Percentiles rank a stretch among this genome's conserved stretches.
phyloP scores from a whole-genome alignment of 176 grass and related monocot genomes.

The Leersia perrieri region DNA sequence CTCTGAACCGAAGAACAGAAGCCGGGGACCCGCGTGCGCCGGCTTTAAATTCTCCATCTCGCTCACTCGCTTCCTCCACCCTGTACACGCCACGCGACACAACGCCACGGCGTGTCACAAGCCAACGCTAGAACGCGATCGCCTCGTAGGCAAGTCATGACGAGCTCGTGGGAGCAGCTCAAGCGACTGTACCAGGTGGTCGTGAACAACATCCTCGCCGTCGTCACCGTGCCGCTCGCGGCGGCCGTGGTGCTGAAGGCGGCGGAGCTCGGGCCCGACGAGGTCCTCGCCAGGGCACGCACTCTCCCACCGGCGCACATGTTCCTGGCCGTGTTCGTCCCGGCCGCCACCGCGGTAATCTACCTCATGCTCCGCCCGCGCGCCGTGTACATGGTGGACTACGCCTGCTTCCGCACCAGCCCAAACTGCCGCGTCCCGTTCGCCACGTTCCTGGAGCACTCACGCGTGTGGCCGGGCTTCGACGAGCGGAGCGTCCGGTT shows the following conservation, averaged over 20 bases:
- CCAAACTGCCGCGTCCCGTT: constrained; percentile 65
- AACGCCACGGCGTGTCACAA: neutral
- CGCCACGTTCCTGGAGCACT: constrained; percentile 69
- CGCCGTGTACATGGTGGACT: constrained; percentile 67
- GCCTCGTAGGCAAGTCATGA: neutral
- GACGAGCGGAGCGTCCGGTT: constrained; percentile 73
- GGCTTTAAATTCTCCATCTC: constrained; percentile 33
- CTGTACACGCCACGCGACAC: neutral
- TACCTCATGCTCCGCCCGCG: constrained; percentile 58
- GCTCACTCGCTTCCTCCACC: neutral
- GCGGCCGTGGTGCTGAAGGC: constrained; percentile 10
- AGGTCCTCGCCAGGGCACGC: neutral
- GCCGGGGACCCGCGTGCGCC: neutral
- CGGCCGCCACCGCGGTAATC: neutral
- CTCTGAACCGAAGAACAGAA: neutral
- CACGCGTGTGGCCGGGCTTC: constrained; percentile 57
- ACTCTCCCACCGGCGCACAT: constrained; percentile 36
- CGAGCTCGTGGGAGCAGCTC: constrained; percentile 26
- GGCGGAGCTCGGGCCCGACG: constrained; percentile 20
- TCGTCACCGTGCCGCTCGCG: constrained; percentile 34
- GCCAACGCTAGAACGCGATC: neutral
- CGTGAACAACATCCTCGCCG: constrained; percentile 49
- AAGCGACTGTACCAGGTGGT: constrained; percentile 46
- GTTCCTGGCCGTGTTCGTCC: constrained; percentile 33
- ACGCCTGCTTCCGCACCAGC: constrained; percentile 64